These are phyloP conservation scores for Candida adriatica DNA, from an alignment of 805 yeast genomes.

Conservation along the genomic window DNA sequence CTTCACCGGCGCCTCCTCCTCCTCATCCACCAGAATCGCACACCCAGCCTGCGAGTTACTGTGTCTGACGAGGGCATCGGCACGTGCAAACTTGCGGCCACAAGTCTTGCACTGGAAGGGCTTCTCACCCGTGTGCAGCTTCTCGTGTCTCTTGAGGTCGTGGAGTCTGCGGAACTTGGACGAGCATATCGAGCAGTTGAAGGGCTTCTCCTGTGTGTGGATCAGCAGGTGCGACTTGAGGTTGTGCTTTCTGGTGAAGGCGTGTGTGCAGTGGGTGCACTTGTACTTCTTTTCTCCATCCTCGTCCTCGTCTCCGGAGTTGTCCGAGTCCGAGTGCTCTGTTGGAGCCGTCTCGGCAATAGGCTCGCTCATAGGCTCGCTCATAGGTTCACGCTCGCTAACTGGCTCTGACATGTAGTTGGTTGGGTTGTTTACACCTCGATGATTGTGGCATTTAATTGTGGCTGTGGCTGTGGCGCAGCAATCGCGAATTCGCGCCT, in stretches of 20 bases:
- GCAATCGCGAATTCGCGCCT: too few relatives aligned
- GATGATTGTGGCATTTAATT: too few relatives aligned
- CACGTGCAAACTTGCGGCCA: conserved; percentile 60
- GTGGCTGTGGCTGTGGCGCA: too few relatives aligned
- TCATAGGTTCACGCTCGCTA: too few relatives aligned
- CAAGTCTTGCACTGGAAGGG: conserved; percentile 60
- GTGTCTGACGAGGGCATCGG: conserved; percentile 72
- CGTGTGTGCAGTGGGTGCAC: conserved; percentile 56
- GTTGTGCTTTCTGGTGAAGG: conserved; percentile 68
- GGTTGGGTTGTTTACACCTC: too few relatives aligned
- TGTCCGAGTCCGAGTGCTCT: too few relatives aligned
- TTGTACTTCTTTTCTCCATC: conserved; percentile 9
- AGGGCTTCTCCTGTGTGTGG: conserved; percentile 61
- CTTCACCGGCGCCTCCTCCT: background rate
- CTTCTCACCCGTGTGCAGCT: conserved; percentile 69
- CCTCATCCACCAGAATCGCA: conserved; percentile 14
- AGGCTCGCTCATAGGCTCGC: too few relatives aligned
- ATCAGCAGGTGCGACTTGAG: conserved; percentile 65
- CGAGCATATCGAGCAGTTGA: conserved; percentile 52
- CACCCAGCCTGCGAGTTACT: conserved; percentile 35
- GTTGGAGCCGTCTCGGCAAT: too few relatives aligned
- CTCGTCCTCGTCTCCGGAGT: conserved; percentile 2
- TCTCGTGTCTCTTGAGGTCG: conserved; percentile 70
- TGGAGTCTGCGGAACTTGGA: conserved; percentile 63
- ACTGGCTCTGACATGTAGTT: too few relatives aligned